Evolutionary conservation across 495 filamentous ascomycete species (phyloP), one percentile per base, ranked within the genome.

Genomic region (Glarea lozoyensis): DNA sequence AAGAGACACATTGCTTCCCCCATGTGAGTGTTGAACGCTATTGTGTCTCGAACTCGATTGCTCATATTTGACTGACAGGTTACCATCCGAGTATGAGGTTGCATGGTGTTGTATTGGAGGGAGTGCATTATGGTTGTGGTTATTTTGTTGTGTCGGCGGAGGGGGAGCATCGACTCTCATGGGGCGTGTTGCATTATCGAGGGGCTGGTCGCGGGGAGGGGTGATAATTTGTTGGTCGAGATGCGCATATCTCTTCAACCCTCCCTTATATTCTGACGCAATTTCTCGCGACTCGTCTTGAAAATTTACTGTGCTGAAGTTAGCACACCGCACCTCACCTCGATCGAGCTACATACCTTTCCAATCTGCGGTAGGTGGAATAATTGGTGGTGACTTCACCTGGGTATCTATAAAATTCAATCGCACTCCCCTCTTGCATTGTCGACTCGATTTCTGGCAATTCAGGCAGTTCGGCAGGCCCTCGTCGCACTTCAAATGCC

Each of bases 381-480:
- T 56, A 30, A 74, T 65, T 0, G 86, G 85, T 23, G 87, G 87
- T 10, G 68, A 69, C 53, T 81, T 75, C 34, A 79, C 78, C 42
- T 82, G 78, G 6, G 79, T 85, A 55, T 96, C 89, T 50, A 94
- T 89, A 55, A 94, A 98, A 58, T 97, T 98, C 30, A 98, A 71
- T 27, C 86, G 74, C 16, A 96, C 67, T 10, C 92, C 92, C 32
- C 89, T 75, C 58, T 88, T 84, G 69, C 92, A 98, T 29, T 79
- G 65, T 34, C 90, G 70, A 49, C 74, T 87, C 16, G 88, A 90
- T 60, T 95, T 97, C 17, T 73, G 75, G 62, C 92, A 98, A 54
- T 98, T 98, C 48, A 65, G 62, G 56, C 90, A 97, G 35, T 79
- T 68, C 2, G 88, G 87, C 25, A 78, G 53, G 1, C 69, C 81